Evolutionary conservation across 352 stramenopile genomes (phyloP).

Genomic region (Hyaloperonospora brassicae): DNA sequence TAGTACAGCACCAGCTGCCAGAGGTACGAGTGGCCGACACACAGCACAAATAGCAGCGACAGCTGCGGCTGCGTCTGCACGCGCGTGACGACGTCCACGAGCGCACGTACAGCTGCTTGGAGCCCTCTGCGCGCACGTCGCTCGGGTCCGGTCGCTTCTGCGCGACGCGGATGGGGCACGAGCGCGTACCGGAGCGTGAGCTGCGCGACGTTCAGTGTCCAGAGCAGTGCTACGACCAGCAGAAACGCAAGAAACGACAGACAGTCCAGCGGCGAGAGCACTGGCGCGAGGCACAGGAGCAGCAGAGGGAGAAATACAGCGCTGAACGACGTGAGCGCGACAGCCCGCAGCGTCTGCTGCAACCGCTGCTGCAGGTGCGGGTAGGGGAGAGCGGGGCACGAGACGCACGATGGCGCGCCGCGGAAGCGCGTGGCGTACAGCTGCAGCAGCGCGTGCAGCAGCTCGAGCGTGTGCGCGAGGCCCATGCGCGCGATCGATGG

Average conservation of each 20-base stretch:
- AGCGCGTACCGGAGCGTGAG: constrained; percentile 40
- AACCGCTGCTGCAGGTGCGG: constrained; percentile 48
- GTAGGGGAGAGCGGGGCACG: constrained; percentile 18
- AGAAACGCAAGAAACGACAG: constrained; percentile 21
- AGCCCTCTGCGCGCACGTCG: constrained; percentile 18
- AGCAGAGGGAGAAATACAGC: constrained; percentile 21
- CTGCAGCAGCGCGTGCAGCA: constrained; percentile 37
- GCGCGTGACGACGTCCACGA: constrained; percentile 25
- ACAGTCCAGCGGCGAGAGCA: constrained; percentile 30
- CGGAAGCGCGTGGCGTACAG: constrained; percentile 16
- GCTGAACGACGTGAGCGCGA: constrained; percentile 26
- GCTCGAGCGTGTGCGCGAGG: constrained; percentile 41
- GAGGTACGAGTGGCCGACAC: constrained; percentile 37
- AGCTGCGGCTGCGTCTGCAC: constrained; percentile 42
- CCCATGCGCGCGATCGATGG: constrained; percentile 22
- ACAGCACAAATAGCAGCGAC: constrained; percentile 32
- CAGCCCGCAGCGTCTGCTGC: constrained; percentile 42
- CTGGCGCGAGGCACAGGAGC: constrained; percentile 22
- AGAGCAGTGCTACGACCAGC: constrained; percentile 13
- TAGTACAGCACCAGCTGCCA: constrained; percentile 46
- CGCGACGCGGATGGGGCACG: constrained; percentile 28
- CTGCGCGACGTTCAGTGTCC: constrained; percentile 22
- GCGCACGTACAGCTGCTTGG: constrained; percentile 31
- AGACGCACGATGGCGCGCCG: neutral
- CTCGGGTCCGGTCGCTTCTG: constrained; percentile 14